A percentile compares a stretch with the other conserved stretches of the same genome.
Evolutionary conservation across 345 rosid species (phyloP).

Genomic region (Ceriops tagal): DNA sequence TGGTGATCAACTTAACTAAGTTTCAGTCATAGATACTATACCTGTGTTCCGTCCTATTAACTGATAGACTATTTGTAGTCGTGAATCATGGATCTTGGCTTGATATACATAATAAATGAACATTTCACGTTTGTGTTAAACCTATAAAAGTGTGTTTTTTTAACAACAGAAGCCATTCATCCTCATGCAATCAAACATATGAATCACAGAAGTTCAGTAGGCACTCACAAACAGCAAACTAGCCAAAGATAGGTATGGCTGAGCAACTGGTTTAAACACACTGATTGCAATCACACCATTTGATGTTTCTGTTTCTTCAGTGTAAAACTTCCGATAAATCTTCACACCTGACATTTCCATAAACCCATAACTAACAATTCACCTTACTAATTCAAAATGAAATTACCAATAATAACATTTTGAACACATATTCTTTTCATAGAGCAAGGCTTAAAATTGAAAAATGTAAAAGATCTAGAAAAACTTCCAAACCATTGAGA

Average conservation of each 20-base stretch:
- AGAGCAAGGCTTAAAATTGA: neutral
- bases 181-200: neutral
- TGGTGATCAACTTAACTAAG: too few species aligned
- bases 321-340: constrained; percentile 62
- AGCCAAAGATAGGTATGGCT: constrained; percentile 58
- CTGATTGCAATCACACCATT: constrained; percentile 67
- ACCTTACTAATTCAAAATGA: neutral
- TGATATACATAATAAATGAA: neutral
- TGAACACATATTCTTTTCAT: neutral
- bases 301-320: constrained; percentile 57
- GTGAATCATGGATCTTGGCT: too few species aligned
- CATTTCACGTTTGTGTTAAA: neutral
- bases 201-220: neutral
- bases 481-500: neutral
- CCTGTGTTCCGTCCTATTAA: too few species aligned
- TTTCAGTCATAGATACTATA: too few species aligned
- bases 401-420: neutral
- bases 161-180: too few species aligned
- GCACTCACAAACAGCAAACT: constrained; percentile 59
- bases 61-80: too few species aligned
- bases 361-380: neutral
- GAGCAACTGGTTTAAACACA: constrained; percentile 43
- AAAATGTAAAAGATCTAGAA: neutral
- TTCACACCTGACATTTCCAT: constrained; percentile 38
- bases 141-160: neutral